Conservation (phyloP, 345 rosid species). For the Euphorbia peplus region DNA sequence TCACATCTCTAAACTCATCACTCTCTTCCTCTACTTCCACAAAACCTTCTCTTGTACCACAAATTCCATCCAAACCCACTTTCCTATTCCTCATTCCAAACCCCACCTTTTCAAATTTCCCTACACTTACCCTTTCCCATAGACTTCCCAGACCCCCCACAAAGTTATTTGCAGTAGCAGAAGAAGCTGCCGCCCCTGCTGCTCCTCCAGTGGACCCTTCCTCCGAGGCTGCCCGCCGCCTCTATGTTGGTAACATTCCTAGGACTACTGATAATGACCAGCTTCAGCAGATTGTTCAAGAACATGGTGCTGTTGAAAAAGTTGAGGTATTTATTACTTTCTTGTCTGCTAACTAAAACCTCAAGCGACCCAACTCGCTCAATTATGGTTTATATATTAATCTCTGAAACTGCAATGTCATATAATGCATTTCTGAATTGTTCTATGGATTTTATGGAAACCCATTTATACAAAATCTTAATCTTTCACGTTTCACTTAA, state of each 20-base stretch:
- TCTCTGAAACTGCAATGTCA: too few relatives aligned
- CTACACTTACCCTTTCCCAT: slow-evolving; percentile 5
- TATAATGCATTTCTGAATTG: too few relatives aligned
- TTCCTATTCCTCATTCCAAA: slow-evolving; percentile 20
- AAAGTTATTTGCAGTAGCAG: slow-evolving; percentile 43
- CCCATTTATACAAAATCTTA: too few relatives aligned
- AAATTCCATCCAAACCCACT: slow-evolving; percentile 27
- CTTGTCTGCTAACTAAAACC: too few relatives aligned
- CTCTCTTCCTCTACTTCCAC: slow-evolving; percentile 21
- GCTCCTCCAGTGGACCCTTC: slow-evolving; percentile 32
- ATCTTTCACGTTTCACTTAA: too few relatives aligned
- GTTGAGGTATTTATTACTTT: slow-evolving; percentile 74
- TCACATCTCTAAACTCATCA: slow-evolving; percentile 27
- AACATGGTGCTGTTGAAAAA: slow-evolving; percentile 76
- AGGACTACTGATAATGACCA: slow-evolving; percentile 52
- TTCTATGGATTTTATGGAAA: too few relatives aligned
- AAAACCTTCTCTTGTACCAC: slow-evolving; percentile 8
- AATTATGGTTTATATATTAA: too few relatives aligned
- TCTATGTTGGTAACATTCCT: slow-evolving; percentile 80
- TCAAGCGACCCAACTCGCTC: too few relatives aligned
- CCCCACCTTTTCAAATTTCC: slow-evolving; percentile 5
- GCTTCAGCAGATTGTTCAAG: slow-evolving; percentile 59
- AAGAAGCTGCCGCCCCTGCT: slow-evolving; percentile 35
- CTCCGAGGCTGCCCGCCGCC: slow-evolving; percentile 51
- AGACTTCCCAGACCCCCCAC: slow-evolving; percentile 26